Percentiles rank a stretch among this genome's conserved stretches.
Evolutionary conservation across 257 asterid genomes (phyloP).

Genomic region (Solanum okadae): DNA sequence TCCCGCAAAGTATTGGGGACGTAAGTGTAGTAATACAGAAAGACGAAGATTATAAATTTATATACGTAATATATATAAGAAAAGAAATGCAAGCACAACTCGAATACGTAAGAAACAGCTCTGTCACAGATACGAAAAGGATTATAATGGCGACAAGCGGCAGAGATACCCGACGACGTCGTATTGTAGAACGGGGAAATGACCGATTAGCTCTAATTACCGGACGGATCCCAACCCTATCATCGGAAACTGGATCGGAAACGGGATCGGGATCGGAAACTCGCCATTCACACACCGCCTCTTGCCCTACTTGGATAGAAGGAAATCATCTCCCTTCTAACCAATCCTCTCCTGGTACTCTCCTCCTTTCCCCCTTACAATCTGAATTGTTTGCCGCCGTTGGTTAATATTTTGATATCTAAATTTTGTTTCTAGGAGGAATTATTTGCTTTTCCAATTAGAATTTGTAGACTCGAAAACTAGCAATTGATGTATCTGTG

Average conservation of each 20-base stretch:
- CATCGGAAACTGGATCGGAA: constrained; percentile 20
- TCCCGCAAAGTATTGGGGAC: neutral
- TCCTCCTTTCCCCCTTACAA: neutral
- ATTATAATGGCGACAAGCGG: constrained; percentile 7
- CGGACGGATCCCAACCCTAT: constrained; percentile 56
- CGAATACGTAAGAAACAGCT: neutral
- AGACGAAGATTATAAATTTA: neutral
- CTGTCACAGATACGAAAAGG: neutral
- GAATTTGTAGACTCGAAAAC: neutral
- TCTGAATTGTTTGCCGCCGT: neutral
- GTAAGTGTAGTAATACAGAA: neutral
- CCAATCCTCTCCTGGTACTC: constrained; percentile 34
- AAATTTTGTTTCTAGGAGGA: neutral
- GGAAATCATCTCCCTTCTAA: neutral
- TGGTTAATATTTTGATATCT: neutral
- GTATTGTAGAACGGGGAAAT: constrained; percentile 63
- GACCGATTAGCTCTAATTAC: constrained; percentile 86
- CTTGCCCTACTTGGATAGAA: constrained; percentile 17
- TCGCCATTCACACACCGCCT: constrained; percentile 21
- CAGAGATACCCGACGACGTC: constrained; percentile 81
- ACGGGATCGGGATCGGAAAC: constrained; percentile 2
- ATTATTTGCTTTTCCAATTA: neutral
- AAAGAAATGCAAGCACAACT: neutral
- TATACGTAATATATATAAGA: neutral
- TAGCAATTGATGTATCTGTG: neutral